Base-by-base conservation (phyloP, 106 monocot species). In the Vanilla planifolia region DNA sequence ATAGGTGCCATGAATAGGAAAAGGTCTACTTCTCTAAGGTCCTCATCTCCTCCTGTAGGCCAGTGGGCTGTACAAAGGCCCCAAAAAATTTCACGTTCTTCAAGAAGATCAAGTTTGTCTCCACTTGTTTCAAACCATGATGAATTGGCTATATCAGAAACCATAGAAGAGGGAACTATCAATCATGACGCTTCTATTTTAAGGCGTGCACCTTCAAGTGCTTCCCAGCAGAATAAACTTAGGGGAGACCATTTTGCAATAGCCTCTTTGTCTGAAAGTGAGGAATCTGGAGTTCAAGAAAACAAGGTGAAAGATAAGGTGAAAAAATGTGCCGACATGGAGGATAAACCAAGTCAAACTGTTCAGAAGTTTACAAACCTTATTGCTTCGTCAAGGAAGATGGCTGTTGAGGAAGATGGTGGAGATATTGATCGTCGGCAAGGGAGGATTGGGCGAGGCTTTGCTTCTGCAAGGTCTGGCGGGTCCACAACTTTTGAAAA, bases 71-170 rank as follows among this genome's bases (percentile, higher is more conserved):
- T 64, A 35, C 86, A 81, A 51, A 83, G 75, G 67, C 63, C 67
- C 59, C 78, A 74, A 44, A 84, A 84, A 59, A 66, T 65, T 16
- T 57, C 78, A 59, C 84, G 84, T 47, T 59, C 42, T 58, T 71
- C 72, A 66, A 85, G 86, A 73, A 82, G 75, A 56, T 82, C 86
- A 66, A 87, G 78, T 67, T 68, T 87, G 59, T 35, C 55, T 33
- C 75, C 75, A 15, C 61, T 75, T 72, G 42, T 58, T 62, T 55
- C 78, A 37, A 62, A 44, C 59, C 67, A 67, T 48, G 78, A 75
- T 69, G 72, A 73, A 3, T 41, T 51, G 24, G 33, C 59, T 17
- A 30, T 55, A 45, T 67, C 86, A 55, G 78, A 79, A 32, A 63
- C 41, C 1, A 14, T 28, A n/a, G 77, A 72, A 5, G 67, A 36